Evolutionary conservation across 257 asterid genomes (phyloP), one percentile per base, ranked within the genome.

Genomic region (Cinchona pubescens): DNA sequence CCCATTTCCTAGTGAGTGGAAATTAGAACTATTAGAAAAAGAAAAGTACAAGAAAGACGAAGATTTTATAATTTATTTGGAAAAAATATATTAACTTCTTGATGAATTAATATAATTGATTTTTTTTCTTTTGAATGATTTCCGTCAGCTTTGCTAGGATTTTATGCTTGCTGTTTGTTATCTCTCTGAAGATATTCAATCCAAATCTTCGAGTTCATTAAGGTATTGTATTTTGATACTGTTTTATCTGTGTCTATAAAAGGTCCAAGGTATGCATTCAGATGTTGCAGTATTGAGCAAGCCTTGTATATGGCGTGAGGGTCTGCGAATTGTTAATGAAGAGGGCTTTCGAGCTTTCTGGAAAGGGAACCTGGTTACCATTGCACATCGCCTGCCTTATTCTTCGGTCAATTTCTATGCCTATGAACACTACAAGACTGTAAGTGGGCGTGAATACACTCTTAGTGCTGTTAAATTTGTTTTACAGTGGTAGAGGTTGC

Each of bases 261-360:
- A 94, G 98, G 90, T 94, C 51, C 97, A 94, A 83, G 98, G 98
- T 53, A 94, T 94, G 98, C 97, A 90, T 79, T 89, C 98, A 14
- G 96, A 94, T 75, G 96, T 84, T 73, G 90, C 95, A 49, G 69
- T 82, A 64, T 58, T 94, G 88, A 89, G 91, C 79, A 94, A 90
- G 70, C 93, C 97, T 62, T 76, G 92, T 45, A 82, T 94, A 71
- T 87, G 90, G 88, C 89, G 81, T 1, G 98, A 92, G 84, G 97
- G 97, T 7, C 3, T 86, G 40, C 88, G 94, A 4, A 86, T 94
- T 77, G 78, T 87, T 62, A 81, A 87, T n/a, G 98, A 92, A 79
- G 98, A 94, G 79, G 98, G 97, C 59, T 87, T 94, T 78, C 82
- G 92, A 80, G 97, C 98, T 13, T 94, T 94, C 70, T 94, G 98